These are phyloP conservation scores for Aphanomyces cochlioides DNA, from an alignment of 352 stramenopile genomes.

Conservation along the genomic window DNA sequence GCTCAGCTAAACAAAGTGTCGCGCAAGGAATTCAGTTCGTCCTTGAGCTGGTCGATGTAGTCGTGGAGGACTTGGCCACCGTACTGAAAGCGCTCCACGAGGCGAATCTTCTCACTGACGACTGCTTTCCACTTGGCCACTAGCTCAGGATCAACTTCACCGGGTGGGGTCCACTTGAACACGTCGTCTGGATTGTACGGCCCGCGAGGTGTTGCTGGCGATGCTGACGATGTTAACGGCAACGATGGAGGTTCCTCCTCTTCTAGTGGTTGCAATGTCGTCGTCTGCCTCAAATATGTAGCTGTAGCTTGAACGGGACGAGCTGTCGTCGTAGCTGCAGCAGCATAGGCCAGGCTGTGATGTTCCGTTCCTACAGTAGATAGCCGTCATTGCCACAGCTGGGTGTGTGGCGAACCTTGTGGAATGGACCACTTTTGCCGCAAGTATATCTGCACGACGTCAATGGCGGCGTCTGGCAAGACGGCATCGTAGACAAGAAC, in stretches of 20 bases:
- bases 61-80: slow-evolving; percentile 13
- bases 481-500: slow-evolving; percentile 6
- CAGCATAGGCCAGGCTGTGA: too few species aligned
- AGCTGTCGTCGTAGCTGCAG: not conserved
- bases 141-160: not conserved
- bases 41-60: slow-evolving; percentile 18
- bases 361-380: too few species aligned
- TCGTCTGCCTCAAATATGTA: too few species aligned
- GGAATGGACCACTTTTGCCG: slow-evolving; percentile 5
- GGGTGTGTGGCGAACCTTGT: not conserved
- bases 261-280: too few species aligned
- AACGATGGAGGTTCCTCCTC: not conserved
- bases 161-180: slow-evolving; percentile 11
- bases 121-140: not conserved
- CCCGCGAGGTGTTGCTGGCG: not conserved
- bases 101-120: not conserved
- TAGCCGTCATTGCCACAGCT: too few species aligned
- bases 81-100: slow-evolving; percentile 15
- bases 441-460: slow-evolving; percentile 3
- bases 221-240: not conserved
- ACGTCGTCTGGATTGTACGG: slow-evolving; percentile 15
- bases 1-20: not conserved
- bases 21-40: slow-evolving; percentile 7
- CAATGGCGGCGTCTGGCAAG: not conserved
- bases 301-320: not conserved